Base-by-base conservation (phyloP, 441 rosid species). In the Adansonia gregorii region DNA sequence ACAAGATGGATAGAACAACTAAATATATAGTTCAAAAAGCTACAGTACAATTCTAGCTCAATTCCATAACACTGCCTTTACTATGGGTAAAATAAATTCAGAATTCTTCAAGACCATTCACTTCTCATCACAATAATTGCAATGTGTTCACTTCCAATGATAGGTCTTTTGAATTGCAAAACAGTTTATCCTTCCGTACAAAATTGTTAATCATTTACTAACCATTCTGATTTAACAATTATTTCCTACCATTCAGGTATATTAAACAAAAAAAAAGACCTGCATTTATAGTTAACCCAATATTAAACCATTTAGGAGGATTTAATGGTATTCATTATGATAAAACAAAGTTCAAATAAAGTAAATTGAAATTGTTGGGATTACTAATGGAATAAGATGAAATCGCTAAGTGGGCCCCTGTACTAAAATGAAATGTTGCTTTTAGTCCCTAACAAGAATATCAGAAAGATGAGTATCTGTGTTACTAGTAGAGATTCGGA, bases 1-100 rank as follows among this genome's bases (percentile, higher is more conserved):
- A 12, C 17, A 72, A 67, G 59, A 64, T 71, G 46, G 22, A 45
- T 20, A 55, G 48, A 73, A 78, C 58, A 72, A 66, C 73, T 27
- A 43, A 12, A 55, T 70, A 14, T 59, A 55, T 15, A 39, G 22
- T 41, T 59, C 39, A 9, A n/a, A 58, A 59, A 73, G 2, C 55
- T 55, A 72, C 20, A 72, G 14, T 72, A 2, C 17, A 3, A 59
- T 73, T 43, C 31, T 22, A 59, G 67, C 76, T 43, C 31, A 73
- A 59, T 15, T 49, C 19, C 43, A 14, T 6, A 22, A 6, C 8
- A 43, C 41, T 58, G 39, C 31, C 43, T 22, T 55, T 39, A 19
- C 51, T 17, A 24, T 64, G 12, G 49, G 17, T 39, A 72, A 45
- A 48, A 69, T 15, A 20, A 46, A 22, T 8, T 69, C 10, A 0